Evolutionary conservation across 257 asterid genomes (phyloP).

Genomic region (Oldenlandia corymbosa): DNA sequence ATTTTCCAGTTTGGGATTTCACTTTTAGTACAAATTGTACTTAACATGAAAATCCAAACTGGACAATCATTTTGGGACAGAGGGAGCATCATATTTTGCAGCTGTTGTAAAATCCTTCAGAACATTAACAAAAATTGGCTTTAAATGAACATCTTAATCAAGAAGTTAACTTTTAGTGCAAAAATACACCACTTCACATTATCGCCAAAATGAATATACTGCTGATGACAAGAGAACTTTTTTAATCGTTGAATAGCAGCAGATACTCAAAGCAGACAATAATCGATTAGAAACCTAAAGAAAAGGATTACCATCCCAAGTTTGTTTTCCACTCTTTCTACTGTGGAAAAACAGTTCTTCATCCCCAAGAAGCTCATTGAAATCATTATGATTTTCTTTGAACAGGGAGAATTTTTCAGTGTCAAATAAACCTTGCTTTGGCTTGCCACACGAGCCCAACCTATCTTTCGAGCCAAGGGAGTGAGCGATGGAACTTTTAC

Average conservation of each 20-base stretch:
- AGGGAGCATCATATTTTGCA: constrained; percentile 2
- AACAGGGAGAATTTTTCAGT: constrained; percentile 30
- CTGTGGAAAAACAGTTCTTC: constrained; percentile 30
- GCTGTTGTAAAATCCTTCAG: not conserved
- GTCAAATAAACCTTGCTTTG: constrained; percentile 22
- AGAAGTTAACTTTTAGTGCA: not conserved
- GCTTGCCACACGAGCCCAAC: constrained; percentile 22
- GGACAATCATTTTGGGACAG: too few species aligned
- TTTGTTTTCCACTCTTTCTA: constrained; percentile 23
- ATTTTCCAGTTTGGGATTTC: too few species aligned
- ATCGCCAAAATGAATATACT: not conserved
- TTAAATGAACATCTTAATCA: not conserved
- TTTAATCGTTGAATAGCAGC: not conserved
- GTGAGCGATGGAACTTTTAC: constrained; percentile 29
- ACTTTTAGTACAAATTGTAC: too few species aligned
- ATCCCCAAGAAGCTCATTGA: constrained; percentile 26
- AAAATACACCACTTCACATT: not conserved
- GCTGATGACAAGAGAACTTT: not conserved
- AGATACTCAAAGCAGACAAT: not conserved
- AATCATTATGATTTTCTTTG: constrained; percentile 20
- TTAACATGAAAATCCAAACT: too few species aligned
- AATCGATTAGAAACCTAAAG: constrained; percentile 13
- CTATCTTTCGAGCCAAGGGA: constrained; percentile 32
- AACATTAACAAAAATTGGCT: not conserved
- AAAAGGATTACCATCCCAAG: constrained; percentile 40